Percentiles rank a stretch among this genome's conserved stretches.
These are phyloP conservation scores for Lagenidium sp. DNA, from an alignment of 352 stramenopile genomes.

Conservation along the genomic window DNA sequence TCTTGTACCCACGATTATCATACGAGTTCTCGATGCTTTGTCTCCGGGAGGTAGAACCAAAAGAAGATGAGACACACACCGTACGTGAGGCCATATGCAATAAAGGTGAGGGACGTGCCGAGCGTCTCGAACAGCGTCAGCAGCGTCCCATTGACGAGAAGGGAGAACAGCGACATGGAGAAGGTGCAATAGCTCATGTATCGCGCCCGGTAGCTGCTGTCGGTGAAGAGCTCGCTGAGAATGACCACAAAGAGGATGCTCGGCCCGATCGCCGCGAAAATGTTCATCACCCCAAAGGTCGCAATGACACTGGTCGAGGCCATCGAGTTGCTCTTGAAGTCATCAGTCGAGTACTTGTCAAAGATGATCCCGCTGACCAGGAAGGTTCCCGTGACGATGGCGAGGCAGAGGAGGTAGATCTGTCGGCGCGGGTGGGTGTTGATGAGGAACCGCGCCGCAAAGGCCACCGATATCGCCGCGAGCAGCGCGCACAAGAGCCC, in stretches of 20 bases:
- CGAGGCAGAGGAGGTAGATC: conserved; percentile 65
- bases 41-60: conserved; percentile 61
- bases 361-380: conserved; percentile 60
- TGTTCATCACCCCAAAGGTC: conserved; percentile 63
- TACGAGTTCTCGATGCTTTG: conserved; percentile 66
- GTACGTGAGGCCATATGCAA: conserved; percentile 58
- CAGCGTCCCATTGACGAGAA: conserved; percentile 76
- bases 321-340: conserved; percentile 32
- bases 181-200: conserved; percentile 90
- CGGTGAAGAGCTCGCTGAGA: conserved; percentile 76
- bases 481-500: conserved; percentile 60
- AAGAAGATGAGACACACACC: conserved; percentile 62
- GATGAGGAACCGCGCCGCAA: conserved; percentile 62
- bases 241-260: conserved; percentile 82
- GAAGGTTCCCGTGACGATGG: conserved; percentile 63
- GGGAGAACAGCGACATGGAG: conserved; percentile 78
- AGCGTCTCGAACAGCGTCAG: conserved; percentile 66
- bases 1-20: too few species aligned
- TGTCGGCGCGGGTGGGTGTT: conserved; percentile 49
- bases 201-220: conserved; percentile 65
- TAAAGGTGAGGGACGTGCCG: conserved; percentile 56
- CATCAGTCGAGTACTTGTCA: conserved; percentile 48
- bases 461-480: conserved; percentile 54
- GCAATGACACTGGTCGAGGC: conserved; percentile 48
- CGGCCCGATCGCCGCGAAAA: conserved; percentile 63